phyloP scores from a whole-genome alignment of 2,329 filamentous ascomycete species.

The Huntiella decipiens region DNA sequence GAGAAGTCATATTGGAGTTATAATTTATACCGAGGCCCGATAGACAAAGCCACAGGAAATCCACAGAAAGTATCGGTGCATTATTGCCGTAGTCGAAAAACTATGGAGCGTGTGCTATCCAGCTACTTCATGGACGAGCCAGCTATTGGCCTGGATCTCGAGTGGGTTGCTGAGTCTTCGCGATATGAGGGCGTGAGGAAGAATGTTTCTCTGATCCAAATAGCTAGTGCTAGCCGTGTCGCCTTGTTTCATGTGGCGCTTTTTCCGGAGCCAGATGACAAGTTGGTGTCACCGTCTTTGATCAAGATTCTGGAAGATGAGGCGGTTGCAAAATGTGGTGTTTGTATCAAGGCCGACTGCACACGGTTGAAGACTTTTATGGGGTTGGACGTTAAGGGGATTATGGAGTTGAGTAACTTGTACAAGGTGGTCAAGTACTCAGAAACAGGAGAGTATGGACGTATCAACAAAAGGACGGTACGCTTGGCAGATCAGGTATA shows the following conservation, averaged over 20 bases:
- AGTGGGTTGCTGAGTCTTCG: conserved; percentile 48
- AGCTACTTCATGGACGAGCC: conserved; percentile 46
- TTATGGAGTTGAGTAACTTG: conserved; percentile 69
- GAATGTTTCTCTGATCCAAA: conserved; percentile 65
- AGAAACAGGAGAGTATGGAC: conserved; percentile 22
- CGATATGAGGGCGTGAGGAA: conserved; percentile 33
- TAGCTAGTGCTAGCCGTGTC: conserved; percentile 59
- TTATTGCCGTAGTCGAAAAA: conserved; percentile 52
- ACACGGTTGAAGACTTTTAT: conserved; percentile 50
- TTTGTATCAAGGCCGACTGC: conserved; percentile 52
- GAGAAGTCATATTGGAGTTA: conserved; percentile 48
- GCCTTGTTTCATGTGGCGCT: conserved; percentile 65
- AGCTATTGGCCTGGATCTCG: conserved; percentile 74
- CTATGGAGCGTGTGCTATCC: conserved; percentile 46
- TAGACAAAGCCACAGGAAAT: conserved; percentile 18
- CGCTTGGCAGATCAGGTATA: conserved; percentile 50
- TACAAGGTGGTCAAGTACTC: conserved; percentile 59
- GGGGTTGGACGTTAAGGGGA: conserved; percentile 40
- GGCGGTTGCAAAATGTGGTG: conserved; percentile 54
- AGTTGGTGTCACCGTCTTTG: conserved; percentile 50
- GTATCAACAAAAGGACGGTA: conserved; percentile 49
- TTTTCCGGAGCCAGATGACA: conserved; percentile 30
- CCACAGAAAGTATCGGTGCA: conserved; percentile 45
- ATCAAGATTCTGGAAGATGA: conserved; percentile 53
- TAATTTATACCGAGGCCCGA: conserved; percentile 40